Conservation (phyloP, 805 yeast species). For the Schwanniomyces polymorphus region DNA sequence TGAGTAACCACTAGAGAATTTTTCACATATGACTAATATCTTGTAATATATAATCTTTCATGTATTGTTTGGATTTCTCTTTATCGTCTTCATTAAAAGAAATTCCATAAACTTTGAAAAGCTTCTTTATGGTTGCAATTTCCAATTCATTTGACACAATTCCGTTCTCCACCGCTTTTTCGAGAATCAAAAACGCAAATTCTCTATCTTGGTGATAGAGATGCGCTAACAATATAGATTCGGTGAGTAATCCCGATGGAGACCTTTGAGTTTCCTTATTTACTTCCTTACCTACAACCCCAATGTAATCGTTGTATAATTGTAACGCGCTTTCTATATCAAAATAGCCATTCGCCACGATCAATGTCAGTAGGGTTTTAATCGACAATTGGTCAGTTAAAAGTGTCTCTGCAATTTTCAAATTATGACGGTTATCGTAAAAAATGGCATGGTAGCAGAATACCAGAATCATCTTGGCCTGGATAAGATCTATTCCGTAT, state of each 20-base stretch:
- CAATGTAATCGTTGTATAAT: conserved; percentile 47
- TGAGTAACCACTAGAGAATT: not conserved
- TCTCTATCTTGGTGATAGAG: conserved; percentile 50
- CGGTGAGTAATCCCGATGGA: conserved; percentile 44
- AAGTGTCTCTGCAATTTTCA: conserved; percentile 40
- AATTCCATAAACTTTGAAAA: conserved; percentile 53
- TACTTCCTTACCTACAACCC: conserved; percentile 27
- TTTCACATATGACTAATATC: conserved; percentile 9
- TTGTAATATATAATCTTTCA: conserved; percentile 25
- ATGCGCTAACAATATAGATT: conserved; percentile 44
- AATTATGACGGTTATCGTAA: conserved; percentile 22
- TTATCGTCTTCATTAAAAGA: conserved; percentile 40
- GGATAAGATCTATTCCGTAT: conserved; percentile 40
- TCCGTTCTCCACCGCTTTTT: conserved; percentile 42
- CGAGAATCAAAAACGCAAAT: conserved; percentile 52
- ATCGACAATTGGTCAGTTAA: conserved; percentile 27
- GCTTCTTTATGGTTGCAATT: conserved; percentile 37
- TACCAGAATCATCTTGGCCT: conserved; percentile 39
- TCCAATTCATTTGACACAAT: conserved; percentile 41
- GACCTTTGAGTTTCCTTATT: conserved; percentile 34
- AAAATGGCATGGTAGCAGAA: conserved; percentile 41
- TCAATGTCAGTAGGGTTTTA: conserved; percentile 37
- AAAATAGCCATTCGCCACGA: conserved; percentile 41
- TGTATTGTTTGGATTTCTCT: conserved; percentile 25
- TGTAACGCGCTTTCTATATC: conserved; percentile 39